Conservation (phyloP, 805 yeast genomes). For the Kodamaea kakaduensis region DNA sequence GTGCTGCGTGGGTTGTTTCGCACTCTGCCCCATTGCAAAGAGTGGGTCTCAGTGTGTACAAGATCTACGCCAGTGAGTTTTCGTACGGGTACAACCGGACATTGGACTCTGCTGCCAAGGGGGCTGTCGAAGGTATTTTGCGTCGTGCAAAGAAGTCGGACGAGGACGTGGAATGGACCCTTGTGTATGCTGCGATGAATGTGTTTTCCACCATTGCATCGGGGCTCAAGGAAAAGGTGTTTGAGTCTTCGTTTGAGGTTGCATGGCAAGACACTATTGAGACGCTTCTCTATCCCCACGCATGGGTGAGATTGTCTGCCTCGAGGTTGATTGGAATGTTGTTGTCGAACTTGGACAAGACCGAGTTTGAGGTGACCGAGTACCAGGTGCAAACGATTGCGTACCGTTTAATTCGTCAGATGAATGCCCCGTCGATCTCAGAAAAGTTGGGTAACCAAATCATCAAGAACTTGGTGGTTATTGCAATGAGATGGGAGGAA, state of each 20-base stretch:
- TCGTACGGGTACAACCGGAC: conserved; percentile 37
- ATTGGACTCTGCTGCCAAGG: conserved; percentile 39
- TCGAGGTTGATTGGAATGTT: conserved; percentile 55
- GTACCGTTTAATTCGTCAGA: conserved; percentile 66
- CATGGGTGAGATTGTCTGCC: conserved; percentile 80
- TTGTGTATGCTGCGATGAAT: conserved; percentile 62
- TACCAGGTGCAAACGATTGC: conserved; percentile 64
- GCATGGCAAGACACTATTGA: conserved; percentile 53
- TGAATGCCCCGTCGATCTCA: conserved; percentile 72
- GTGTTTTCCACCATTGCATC: conserved; percentile 44
- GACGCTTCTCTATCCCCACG: conserved; percentile 75
- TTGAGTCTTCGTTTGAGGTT: conserved; percentile 24
- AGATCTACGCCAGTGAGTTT: conserved; percentile 50
- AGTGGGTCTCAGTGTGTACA: conserved; percentile 72
- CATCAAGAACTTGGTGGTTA: conserved; percentile 60
- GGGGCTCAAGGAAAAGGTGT: conserved; percentile 29
- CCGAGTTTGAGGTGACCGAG: conserved; percentile 32
- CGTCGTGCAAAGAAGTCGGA: conserved; percentile 32
- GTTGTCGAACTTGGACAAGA: conserved; percentile 37
- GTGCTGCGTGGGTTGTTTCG: conserved; percentile 57
- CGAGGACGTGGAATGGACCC: conserved; percentile 66
- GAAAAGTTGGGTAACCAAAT: conserved; percentile 60
- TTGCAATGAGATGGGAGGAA: conserved; percentile 60
- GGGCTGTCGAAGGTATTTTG: conserved; percentile 22
- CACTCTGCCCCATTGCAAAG: conserved; percentile 52